Base-by-base conservation (phyloP, 345 rosid species). In the Sisymbrium altissimum region DNA sequence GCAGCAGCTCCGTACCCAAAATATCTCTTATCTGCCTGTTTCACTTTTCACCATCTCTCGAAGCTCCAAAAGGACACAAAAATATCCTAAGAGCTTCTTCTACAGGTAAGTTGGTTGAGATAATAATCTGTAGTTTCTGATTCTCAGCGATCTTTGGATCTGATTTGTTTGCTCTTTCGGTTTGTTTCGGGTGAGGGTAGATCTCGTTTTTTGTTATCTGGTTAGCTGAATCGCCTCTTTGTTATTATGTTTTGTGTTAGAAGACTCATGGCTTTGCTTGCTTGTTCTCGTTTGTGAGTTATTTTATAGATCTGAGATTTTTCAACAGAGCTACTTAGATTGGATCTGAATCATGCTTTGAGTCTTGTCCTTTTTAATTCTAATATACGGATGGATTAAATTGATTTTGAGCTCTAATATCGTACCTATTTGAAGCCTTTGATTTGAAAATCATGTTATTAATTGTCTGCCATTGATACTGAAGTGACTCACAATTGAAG, bases 261-360 rank as follows among this genome's bases (percentile, higher is more conserved):
- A 71, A 27, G n/a, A 7, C 53, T 23, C 41, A 62, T 49, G 35
- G 35, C 21, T 62, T 49, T 49, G 1, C 13, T 48, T 25, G 60
- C 0, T 39, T 71, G 14, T 45, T 19, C 38, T 46, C 18, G 46
- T 59, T 36, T 30, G 15, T 9, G 69, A 50, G 25, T 52, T 27
- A 13, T 32, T n/a, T n/a, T 41, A 54, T 56, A 54, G 77, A 64
- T 73, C 64, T 44, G 48, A 64, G 44, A 7, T 58, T 33, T 70
- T n/a, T 19, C 29, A 27, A 30, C 39, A 15, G 0, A 48, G 2
- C 14, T 8, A 30, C 4, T 52, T 19, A 9, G 41, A 40, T 30
- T 62, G 54, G 64, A 72, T 72, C 63, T 63, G 70, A 30, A 43
- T 29, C 39, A 48, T 60, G 17, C 6, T 14, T 53, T 30, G 36